These are phyloP conservation scores for Boletus semigastroideus DNA, from an alignment of 1,284 basidiomycete species.

Conservation along the genomic window DNA sequence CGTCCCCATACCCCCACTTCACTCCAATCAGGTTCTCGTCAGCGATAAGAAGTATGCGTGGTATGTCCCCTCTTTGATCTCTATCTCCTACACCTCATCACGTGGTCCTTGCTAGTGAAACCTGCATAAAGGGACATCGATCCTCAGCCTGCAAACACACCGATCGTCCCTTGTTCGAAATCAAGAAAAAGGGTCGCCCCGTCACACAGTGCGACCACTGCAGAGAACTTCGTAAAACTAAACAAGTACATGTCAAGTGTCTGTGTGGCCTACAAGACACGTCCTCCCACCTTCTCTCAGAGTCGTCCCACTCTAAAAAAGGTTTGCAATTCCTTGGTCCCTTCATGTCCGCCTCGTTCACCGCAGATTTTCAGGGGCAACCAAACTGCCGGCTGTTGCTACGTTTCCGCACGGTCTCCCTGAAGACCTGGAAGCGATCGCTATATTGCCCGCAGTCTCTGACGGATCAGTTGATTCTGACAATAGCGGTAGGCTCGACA, in stretches of 20 bases:
- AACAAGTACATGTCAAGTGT: conserved; percentile 72
- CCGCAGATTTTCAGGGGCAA: conserved; percentile 39
- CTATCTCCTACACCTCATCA: conserved; percentile 8
- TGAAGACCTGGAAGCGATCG: conserved; percentile 61
- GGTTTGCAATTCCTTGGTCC: conserved; percentile 41
- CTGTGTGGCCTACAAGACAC: conserved; percentile 47
- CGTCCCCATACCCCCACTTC: neutral
- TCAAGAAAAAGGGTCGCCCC: conserved; percentile 80
- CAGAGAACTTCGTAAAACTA: conserved; percentile 72
- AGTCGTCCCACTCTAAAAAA: conserved; percentile 49
- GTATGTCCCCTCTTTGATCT: conserved; percentile 39
- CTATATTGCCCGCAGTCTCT: conserved; percentile 42
- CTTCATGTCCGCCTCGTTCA: conserved; percentile 32
- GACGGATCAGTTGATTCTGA: conserved; percentile 52
- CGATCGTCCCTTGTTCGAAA: conserved; percentile 75
- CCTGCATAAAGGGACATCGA: conserved; percentile 83
- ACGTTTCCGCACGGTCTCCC: conserved; percentile 72
- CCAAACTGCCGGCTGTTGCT: conserved; percentile 62
- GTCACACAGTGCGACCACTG: conserved; percentile 81
- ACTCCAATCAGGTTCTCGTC: conserved; percentile 59
- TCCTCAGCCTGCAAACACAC: conserved; percentile 76
- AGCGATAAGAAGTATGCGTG: conserved; percentile 82
- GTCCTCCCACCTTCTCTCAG: conserved; percentile 29
- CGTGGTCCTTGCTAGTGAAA: conserved; percentile 48
- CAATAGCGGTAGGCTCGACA: conserved; percentile 42